Percentiles rank a stretch among this genome's conserved stretches.
Conservation (phyloP, 495 filamentous ascomycete species). For the Hypoxylon rickii region DNA sequence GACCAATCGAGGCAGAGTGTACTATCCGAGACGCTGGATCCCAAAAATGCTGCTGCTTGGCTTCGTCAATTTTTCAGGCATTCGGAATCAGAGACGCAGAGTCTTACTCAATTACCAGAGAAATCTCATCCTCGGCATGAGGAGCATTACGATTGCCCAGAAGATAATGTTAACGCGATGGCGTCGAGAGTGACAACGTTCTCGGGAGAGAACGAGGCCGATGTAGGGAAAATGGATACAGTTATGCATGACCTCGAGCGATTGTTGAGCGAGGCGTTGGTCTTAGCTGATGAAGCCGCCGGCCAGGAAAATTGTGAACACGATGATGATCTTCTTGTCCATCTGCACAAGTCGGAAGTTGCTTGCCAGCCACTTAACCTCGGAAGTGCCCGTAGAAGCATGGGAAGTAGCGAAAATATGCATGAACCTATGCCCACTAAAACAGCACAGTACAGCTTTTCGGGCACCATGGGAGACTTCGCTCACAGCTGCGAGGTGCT, state of each 20-base stretch:
- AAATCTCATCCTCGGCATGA: slow-evolving; percentile 29
- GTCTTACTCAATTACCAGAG: slow-evolving; percentile 36
- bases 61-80: slow-evolving; percentile 36
- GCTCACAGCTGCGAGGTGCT: neutral
- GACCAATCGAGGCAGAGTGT: slow-evolving; percentile 3
- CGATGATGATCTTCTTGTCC: slow-evolving; percentile 10
- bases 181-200: slow-evolving; percentile 33
- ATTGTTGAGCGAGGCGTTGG: slow-evolving; percentile 52
- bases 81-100: slow-evolving; percentile 16
- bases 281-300: slow-evolving; percentile 46
- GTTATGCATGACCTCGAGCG: slow-evolving; percentile 51
- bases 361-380: slow-evolving; percentile 6
- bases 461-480: neutral
- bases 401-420: slow-evolving; percentile 21
- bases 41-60: slow-evolving; percentile 27
- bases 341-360: slow-evolving; percentile 14
- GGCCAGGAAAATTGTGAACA: slow-evolving; percentile 24
- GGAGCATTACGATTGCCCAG: slow-evolving; percentile 23
- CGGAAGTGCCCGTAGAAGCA: slow-evolving; percentile 17
- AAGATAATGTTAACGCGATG: slow-evolving; percentile 23
- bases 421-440: slow-evolving; percentile 30
- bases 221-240: slow-evolving; percentile 28
- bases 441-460: slow-evolving; percentile 5
- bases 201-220: slow-evolving; percentile 20
- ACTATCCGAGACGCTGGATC: slow-evolving; percentile 8